Evolutionary conservation across 2,329 filamentous ascomycete genomes (phyloP).

Genomic region (Fusarium sp.): DNA sequence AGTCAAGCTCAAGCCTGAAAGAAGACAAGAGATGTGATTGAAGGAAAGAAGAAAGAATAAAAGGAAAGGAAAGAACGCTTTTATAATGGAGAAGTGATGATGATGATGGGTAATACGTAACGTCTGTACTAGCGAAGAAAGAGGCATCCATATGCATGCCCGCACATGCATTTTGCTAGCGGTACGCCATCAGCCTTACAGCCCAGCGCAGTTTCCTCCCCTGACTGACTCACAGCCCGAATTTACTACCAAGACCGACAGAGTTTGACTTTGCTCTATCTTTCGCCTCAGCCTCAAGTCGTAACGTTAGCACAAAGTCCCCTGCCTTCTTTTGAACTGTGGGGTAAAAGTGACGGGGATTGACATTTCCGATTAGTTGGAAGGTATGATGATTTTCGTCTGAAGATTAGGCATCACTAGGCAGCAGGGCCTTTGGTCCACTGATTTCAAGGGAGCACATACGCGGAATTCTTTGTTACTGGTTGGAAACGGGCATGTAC

Average conservation of each 20-base stretch:
- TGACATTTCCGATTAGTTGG: slow-evolving; percentile 3
- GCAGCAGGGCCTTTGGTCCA: slow-evolving; percentile 23
- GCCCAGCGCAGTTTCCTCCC: not conserved
- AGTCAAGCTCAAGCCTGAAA: slow-evolving; percentile 10
- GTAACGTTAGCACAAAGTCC: slow-evolving; percentile 2
- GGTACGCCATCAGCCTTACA: slow-evolving; percentile 25
- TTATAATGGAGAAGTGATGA: slow-evolving; percentile 19
- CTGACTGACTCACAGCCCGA: slow-evolving; percentile 33
- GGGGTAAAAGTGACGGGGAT: not conserved
- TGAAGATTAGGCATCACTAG: slow-evolving; percentile 27
- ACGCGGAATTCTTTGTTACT: not conserved
- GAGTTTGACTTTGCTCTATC: not conserved
- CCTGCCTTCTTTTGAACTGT: not conserved
- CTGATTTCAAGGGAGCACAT: not conserved
- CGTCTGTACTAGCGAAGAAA: not conserved
- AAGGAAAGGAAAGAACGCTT: slow-evolving; percentile 1
- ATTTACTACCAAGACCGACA: not conserved
- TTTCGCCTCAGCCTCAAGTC: not conserved
- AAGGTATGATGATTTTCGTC: slow-evolving; percentile 10
- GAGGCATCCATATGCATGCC: slow-evolving; percentile 14
- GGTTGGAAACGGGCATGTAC: not conserved
- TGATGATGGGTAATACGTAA: slow-evolving; percentile 6
- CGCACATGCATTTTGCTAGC: not conserved
- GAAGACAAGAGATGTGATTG: slow-evolving; percentile 8
- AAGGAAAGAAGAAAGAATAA: not conserved